Base-by-base conservation (phyloP, 2,329 filamentous ascomycete species). In the Dendrostoma leiphaemia region DNA sequence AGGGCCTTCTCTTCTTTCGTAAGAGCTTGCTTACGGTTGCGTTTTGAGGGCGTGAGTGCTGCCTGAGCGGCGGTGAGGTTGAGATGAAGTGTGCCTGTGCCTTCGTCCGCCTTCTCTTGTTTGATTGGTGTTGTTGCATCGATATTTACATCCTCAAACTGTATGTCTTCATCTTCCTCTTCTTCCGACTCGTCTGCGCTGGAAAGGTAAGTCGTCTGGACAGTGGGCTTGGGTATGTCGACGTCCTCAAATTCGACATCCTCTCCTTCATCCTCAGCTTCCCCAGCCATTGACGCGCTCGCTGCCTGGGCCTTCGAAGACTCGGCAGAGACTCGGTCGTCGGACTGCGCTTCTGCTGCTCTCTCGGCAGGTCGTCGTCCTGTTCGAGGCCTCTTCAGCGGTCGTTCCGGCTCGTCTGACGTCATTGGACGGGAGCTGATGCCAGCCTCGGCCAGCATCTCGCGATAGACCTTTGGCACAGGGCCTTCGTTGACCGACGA, bases 201-300 rank as follows among this genome's bases (percentile, higher is more conserved):
- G 0, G 75, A 77, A 31, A 79, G 76, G 43, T 76, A 71, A 51
- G 81, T 70, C 1, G 79, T 83, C 62, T 83, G 80, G 17, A 81
- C 60, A 0, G 73, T 79, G 0, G 78, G 72, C 13, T 68, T 59
- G 1, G 80, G 79, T 3, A 80, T 60, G 4, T 66, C 60, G 1
- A 82, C 76, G 61, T 82, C 79, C 57, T 81, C 73, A 59, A 82
- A 81, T 40, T 78, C 72, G 21, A 76, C 52, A 12, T 71, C 69
- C 3, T 76, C 74, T 3, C 75, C 66, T 6, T 68, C 71, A 1
- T 73, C 70, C 0, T 62, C 59, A 3, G 53, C 51, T 9, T 59
- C 54, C 19, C 57, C 59, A 3, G 37, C 26, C 2, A 12, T 23
- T 17, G n/a, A 15, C 10, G 13, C 12, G 3, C n/a, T 21, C 19